Conservation (phyloP, 768 basidiomycete genomes). For the Collybiopsis confluens region DNA sequence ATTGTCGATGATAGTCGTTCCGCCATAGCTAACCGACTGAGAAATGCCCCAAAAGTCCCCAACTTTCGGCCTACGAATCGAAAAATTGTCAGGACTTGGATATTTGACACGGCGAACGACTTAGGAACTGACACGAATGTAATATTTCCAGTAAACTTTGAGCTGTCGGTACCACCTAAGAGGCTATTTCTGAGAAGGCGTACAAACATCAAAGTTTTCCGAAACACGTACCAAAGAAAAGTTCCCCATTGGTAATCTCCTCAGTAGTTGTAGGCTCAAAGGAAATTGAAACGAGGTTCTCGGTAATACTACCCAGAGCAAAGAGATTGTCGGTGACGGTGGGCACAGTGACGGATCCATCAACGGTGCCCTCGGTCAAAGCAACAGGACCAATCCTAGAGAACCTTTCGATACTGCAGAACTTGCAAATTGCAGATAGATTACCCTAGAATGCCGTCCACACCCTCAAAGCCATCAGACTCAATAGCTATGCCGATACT, state of each 20-base stretch:
- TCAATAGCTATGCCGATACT: conserved; percentile 59
- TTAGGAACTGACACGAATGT: conserved; percentile 21
- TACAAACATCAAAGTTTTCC: too few relatives aligned
- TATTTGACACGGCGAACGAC: too few relatives aligned
- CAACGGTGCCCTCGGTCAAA: conserved; percentile 42
- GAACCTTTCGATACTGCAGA: too few relatives aligned
- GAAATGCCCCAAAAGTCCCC: conserved; percentile 57
- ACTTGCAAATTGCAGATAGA: too few relatives aligned
- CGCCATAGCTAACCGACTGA: conserved; percentile 50
- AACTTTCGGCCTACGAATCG: conserved; percentile 15
- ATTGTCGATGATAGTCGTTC: conserved; percentile 36
- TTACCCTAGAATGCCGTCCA: conserved; percentile 70
- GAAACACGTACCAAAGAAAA: conserved; percentile 45
- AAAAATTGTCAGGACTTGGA: too few relatives aligned
- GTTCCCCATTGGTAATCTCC: conserved; percentile 40
- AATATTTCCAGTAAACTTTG: conserved; percentile 20
- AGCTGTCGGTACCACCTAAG: conserved; percentile 24
- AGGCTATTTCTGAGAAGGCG: not conserved
- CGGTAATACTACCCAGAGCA: conserved; percentile 31
- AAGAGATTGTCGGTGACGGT: conserved; percentile 59
- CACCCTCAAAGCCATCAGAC: conserved; percentile 40
- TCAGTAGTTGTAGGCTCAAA: conserved; percentile 42
- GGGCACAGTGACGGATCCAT: conserved; percentile 29
- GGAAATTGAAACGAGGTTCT: conserved; percentile 43
- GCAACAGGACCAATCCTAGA: conserved; percentile 55